Evolutionary conservation across 352 stramenopile species (phyloP).

Genomic region (Pythium angustatum): DNA sequence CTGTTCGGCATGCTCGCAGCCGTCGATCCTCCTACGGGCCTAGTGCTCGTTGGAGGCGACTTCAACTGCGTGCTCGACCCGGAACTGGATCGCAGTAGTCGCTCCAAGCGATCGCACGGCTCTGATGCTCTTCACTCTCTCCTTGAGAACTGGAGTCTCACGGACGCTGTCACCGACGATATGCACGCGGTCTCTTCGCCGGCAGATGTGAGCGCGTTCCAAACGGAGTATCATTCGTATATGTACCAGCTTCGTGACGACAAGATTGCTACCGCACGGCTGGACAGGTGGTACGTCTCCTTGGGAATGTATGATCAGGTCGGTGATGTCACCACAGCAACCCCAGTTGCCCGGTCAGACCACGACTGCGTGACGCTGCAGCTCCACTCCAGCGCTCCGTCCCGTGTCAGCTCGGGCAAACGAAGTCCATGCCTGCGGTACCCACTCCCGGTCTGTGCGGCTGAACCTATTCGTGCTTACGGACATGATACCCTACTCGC

Average conservation of each 20-base stretch:
- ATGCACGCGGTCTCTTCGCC: not conserved
- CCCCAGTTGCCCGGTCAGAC: not conserved
- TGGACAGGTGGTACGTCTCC: slow-evolving; percentile 18
- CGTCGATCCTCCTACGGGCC: too few species aligned
- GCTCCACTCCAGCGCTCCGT: not conserved
- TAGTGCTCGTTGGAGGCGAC: too few species aligned
- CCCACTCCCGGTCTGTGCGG: not conserved
- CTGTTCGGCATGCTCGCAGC: not conserved
- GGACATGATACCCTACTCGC: not conserved
- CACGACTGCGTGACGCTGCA: not conserved
- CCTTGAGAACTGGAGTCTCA: not conserved
- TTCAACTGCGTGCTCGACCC: too few species aligned
- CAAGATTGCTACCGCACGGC: not conserved
- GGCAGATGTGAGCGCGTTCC: not conserved
- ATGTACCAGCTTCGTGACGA: slow-evolving; percentile 1
- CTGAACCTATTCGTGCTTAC: not conserved
- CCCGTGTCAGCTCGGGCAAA: not conserved
- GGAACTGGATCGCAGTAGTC: too few species aligned
- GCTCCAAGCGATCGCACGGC: too few species aligned
- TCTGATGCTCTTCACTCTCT: too few species aligned
- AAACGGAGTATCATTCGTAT: slow-evolving; percentile 10
- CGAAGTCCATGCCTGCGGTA: not conserved
- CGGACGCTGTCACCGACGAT: not conserved
- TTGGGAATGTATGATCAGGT: not conserved
- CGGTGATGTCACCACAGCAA: too few species aligned